These are phyloP conservation scores for Diaporthe helianthi DNA, from an alignment of 2,329 filamentous ascomycete genomes.

Conservation along the genomic window DNA sequence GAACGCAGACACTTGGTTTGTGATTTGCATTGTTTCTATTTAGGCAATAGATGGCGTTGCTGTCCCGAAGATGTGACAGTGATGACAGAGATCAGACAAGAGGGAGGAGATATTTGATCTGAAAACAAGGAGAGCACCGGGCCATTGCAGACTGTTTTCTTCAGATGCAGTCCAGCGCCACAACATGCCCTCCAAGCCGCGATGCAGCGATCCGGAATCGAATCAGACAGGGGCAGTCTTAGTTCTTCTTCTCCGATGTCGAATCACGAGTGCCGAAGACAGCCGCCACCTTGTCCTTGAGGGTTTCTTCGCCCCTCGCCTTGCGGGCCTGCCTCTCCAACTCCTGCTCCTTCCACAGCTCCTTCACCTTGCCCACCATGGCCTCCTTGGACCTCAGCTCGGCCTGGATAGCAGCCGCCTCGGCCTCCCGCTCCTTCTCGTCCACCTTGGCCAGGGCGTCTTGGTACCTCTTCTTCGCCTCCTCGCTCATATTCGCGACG, in stretches of 20 bases:
- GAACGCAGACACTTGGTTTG: neutral
- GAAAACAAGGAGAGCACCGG: no score
- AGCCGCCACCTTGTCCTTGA: slow-evolving; percentile 49
- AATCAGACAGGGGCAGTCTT: neutral
- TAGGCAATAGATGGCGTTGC: neutral
- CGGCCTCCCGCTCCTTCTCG: slow-evolving; percentile 64
- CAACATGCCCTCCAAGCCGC: neutral
- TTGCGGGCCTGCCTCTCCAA: slow-evolving; percentile 61
- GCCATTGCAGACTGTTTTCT: no score
- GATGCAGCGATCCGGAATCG: neutral
- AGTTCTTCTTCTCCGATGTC: slow-evolving; percentile 25
- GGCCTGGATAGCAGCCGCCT: slow-evolving; percentile 69
- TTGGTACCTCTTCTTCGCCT: slow-evolving; percentile 59
- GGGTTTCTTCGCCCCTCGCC: slow-evolving; percentile 59
- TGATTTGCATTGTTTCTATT: neutral
- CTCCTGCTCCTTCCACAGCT: slow-evolving; percentile 63
- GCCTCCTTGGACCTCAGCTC: slow-evolving; percentile 68
- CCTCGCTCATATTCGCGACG: slow-evolving; percentile 47
- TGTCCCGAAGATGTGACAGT: neutral
- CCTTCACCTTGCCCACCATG: slow-evolving; percentile 62
- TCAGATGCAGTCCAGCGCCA: neutral
- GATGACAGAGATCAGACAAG: neutral
- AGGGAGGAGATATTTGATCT: neutral
- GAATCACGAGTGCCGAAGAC: slow-evolving; percentile 37
- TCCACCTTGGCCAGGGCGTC: slow-evolving; percentile 64